phyloP scores from a whole-genome alignment of 192 early-diverging fungal genomes.

The Backusella macrospora region DNA sequence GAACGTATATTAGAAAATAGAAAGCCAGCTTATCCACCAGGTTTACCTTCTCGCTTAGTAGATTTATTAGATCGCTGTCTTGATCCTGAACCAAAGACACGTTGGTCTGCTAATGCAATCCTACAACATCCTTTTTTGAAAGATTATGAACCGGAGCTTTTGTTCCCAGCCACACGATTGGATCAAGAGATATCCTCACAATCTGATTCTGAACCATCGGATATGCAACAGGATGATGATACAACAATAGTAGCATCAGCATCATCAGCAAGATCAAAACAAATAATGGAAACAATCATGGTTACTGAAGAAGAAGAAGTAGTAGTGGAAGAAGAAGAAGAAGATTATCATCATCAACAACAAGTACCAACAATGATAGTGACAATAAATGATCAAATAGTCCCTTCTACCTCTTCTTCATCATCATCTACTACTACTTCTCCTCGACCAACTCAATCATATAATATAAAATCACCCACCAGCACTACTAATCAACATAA shows the following conservation, averaged over 20 bases:
- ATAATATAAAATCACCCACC: neutral
- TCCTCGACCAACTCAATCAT: neutral
- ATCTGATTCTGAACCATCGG: slow-evolving; percentile 25
- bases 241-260: neutral
- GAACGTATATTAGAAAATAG: slow-evolving; percentile 36
- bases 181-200: slow-evolving; percentile 17
- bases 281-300: neutral
- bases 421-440: neutral
- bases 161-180: slow-evolving; percentile 30
- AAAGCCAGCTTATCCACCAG: slow-evolving; percentile 30
- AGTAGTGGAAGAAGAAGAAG: neutral
- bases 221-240: slow-evolving; percentile 8
- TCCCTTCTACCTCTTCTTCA: neutral
- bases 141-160: slow-evolving; percentile 29
- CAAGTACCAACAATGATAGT: neutral
- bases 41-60: slow-evolving; percentile 31
- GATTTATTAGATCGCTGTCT: slow-evolving; percentile 40
- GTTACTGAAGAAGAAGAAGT: slow-evolving; percentile 7
- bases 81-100: slow-evolving; percentile 29
- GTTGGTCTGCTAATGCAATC: slow-evolving; percentile 32
- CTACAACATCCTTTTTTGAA: slow-evolving; percentile 35
- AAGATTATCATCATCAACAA: neutral
- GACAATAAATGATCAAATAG: neutral
- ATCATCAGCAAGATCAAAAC: neutral
- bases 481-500: neutral